Evolutionary conservation across 345 rosid genomes (phyloP).

Genomic region (Linum usitatissimum): DNA sequence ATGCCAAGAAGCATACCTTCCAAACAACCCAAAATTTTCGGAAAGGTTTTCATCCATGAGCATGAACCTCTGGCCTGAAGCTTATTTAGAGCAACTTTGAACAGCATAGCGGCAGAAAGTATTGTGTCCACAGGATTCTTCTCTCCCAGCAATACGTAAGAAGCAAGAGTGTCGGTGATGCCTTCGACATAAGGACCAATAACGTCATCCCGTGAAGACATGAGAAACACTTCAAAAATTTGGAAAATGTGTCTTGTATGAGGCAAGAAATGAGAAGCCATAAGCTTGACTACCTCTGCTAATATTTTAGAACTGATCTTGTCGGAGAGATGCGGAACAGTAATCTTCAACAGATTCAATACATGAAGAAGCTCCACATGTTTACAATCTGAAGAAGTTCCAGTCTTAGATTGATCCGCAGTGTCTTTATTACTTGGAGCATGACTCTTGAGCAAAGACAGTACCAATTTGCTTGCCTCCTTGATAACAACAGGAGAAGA

Average conservation of each 20-base stretch:
- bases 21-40: conserved; percentile 41
- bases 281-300: conserved; percentile 40
- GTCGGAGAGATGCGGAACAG: conserved; percentile 38
- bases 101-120: conserved; percentile 39
- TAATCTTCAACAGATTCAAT: conserved; percentile 55
- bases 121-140: conserved; percentile 59
- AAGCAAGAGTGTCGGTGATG: conserved; percentile 37
- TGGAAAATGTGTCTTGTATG: conserved; percentile 52
- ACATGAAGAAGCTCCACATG: conserved; percentile 57
- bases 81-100: conserved; percentile 43
- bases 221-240: conserved; percentile 44
- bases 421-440: conserved; percentile 24
- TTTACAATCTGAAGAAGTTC: conserved; percentile 29
- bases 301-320: conserved; percentile 39
- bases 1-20: conserved; percentile 37
- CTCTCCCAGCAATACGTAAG: conserved; percentile 38
- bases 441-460: conserved; percentile 34
- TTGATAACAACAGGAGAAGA: conserved; percentile 29
- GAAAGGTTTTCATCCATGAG: conserved; percentile 34
- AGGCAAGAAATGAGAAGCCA: conserved; percentile 38
- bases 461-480: conserved; percentile 55
- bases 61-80: conserved; percentile 30
- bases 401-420: conserved; percentile 37
- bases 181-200: conserved; percentile 37
- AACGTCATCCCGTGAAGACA: conserved; percentile 29